These are phyloP conservation scores for Aspergillus carlsbadensis DNA, from an alignment of 495 filamentous ascomycete species.

Conservation along the genomic window DNA sequence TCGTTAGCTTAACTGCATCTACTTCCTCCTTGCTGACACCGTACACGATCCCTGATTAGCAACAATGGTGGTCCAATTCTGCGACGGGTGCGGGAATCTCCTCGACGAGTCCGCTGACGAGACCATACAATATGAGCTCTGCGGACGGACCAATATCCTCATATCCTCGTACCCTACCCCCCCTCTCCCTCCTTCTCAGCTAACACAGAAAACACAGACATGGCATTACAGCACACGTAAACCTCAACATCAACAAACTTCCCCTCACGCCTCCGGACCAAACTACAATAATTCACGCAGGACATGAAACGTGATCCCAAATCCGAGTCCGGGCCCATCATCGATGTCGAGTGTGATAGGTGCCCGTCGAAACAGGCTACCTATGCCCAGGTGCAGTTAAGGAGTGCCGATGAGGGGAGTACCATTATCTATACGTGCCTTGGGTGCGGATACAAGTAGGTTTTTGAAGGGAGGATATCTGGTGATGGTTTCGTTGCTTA, in stretches of 20 bases:
- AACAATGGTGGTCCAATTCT: conserved; percentile 56
- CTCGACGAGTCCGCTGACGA: conserved; percentile 69
- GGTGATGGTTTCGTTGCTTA: background rate
- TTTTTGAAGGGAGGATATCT: background rate
- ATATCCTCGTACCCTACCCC: too few relatives aligned
- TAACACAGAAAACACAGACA: too few relatives aligned
- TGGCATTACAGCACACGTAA: too few relatives aligned
- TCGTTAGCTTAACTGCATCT: too few relatives aligned
- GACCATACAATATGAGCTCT: conserved; percentile 66
- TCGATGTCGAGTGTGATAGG: conserved; percentile 64
- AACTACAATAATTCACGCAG: too few relatives aligned
- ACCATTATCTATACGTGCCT: conserved; percentile 76
- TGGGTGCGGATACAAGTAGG: conserved; percentile 64
- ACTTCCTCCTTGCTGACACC: too few relatives aligned
- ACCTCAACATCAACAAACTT: too few relatives aligned
- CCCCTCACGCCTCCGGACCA: too few relatives aligned
- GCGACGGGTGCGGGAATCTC: conserved; percentile 78
- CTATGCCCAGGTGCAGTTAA: conserved; percentile 71
- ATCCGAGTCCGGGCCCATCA: conserved; percentile 65
- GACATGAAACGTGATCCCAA: too few relatives aligned
- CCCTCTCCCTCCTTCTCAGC: too few relatives aligned
- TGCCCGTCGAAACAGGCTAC: conserved; percentile 71
- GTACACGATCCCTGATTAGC: too few relatives aligned
- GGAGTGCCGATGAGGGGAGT: conserved; percentile 80
- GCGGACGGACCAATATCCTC: too few relatives aligned